Base-by-base conservation (phyloP, 2,329 filamentous ascomycete species). In the Neofusicoccum kwambonambiense region DNA sequence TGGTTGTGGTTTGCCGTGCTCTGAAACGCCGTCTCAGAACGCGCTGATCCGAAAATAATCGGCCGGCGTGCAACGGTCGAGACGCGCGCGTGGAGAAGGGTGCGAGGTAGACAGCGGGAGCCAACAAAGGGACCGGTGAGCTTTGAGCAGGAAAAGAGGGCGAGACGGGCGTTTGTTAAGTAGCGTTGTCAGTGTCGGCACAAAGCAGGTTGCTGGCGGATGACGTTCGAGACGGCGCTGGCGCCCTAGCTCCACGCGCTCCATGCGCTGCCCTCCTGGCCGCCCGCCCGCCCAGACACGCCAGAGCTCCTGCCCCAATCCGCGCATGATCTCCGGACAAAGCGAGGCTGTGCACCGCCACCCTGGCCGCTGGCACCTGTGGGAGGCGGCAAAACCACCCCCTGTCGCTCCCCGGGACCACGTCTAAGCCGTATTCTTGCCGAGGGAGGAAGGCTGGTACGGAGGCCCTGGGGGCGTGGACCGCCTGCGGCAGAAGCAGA, bases 1-100 rank as follows among this genome's bases (percentile, higher is more conserved):
- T 77, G 75, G 75, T 57, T 49, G 70, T 67, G 71, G 71, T 69
- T 66, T 69, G 65, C 68, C 68, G 49, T 58, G 52, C 57, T 64
- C 70, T 77, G 76, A 78, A 78, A 77, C 76, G 73, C 74, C 75
- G 75, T 74, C 70, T 73, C 70, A 50, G 47, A 42, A 62, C 8
- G 45, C 58, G 58, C 58, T 51, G 56, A 60, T 60, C 56, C 42
- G 56, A 60, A 47, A 60, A 60, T 60, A 60, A 35, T 47, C 42
- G 42, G 41, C 17, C 27, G 22, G 39, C 54, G 54, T 44, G 54
- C 34, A 45, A 58, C 54, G 27, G 13, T 17, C 27, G 56, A 47
- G n/a, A 47, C 56, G 56, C 56, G 56, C 56, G 56, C 41, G 56
- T 47, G 41, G n/a, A 15, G 41, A 39, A 57, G 15, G n/a, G 39